Conservation (phyloP, 2,329 filamentous ascomycete species). For the Aspergillus arachidicola region DNA sequence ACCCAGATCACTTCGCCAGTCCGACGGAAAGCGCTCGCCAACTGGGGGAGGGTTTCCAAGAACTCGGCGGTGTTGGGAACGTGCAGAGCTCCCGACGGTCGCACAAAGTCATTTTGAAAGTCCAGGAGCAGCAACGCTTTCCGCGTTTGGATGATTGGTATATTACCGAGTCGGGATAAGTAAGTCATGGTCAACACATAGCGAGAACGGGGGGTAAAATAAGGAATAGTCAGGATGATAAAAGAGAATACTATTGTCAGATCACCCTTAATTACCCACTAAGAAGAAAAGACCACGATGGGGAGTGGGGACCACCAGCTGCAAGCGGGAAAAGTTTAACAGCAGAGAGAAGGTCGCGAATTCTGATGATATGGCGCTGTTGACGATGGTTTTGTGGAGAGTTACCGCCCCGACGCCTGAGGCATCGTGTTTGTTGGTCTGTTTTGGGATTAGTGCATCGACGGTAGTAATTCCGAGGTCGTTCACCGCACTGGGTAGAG, state of each 20-base stretch:
- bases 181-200: slow-evolving; percentile 37
- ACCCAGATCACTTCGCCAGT: slow-evolving; percentile 82
- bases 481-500: too few relatives aligned
- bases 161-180: slow-evolving; percentile 30
- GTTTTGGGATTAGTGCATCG: not conserved
- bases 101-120: slow-evolving; percentile 87
- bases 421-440: not conserved
- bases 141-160: slow-evolving; percentile 58
- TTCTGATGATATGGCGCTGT: not conserved
- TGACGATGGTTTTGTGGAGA: not conserved
- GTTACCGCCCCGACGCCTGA: not conserved
- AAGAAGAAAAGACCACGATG: not conserved
- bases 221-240: not conserved
- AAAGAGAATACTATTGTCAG: not conserved
- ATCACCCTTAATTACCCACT: not conserved
- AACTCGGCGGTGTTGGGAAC: slow-evolving; percentile 67
- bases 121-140: slow-evolving; percentile 81
- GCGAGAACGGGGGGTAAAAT: slow-evolving; percentile 5
- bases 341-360: not conserved
- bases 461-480: too few relatives aligned
- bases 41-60: slow-evolving; percentile 64
- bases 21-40: slow-evolving; percentile 73
- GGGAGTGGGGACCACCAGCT: not conserved
- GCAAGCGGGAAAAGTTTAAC: not conserved
- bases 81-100: slow-evolving; percentile 66